Evolutionary conservation across 352 stramenopile species (phyloP).

Genomic region (Phytophthora citricola): DNA sequence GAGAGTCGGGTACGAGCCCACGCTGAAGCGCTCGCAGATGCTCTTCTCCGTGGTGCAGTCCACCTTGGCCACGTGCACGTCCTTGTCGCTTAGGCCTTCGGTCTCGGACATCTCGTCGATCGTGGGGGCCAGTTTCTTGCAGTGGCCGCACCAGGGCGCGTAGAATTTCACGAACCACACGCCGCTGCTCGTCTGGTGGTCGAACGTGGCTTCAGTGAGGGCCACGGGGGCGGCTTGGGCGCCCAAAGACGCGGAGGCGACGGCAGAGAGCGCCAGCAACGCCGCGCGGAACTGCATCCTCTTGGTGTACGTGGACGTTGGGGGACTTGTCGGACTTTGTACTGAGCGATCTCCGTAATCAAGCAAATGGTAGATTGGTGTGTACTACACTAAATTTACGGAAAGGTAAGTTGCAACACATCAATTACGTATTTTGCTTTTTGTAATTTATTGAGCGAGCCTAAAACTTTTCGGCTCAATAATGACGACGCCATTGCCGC

Average conservation of each 20-base stretch:
- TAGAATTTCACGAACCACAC: slow-evolving; percentile 90
- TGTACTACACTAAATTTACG: slow-evolving; percentile 6
- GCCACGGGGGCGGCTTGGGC: slow-evolving; percentile 34
- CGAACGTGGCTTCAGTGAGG: slow-evolving; percentile 64
- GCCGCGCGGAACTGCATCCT: slow-evolving; percentile 20
- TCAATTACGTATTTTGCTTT: background rate
- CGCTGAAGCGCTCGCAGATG: slow-evolving; percentile 82
- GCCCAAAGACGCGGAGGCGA: slow-evolving; percentile 34
- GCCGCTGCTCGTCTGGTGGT: slow-evolving; percentile 55
- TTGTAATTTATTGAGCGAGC: too few relatives aligned
- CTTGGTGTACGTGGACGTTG: background rate
- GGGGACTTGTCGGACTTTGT: slow-evolving; percentile 24
- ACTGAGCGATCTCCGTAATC: slow-evolving; percentile 22
- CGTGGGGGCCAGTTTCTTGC: slow-evolving; percentile 77
- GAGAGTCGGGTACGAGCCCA: slow-evolving; percentile 84
- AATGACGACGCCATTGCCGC: slow-evolving; percentile 38
- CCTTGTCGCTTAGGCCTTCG: slow-evolving; percentile 37
- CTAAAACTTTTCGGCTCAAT: slow-evolving; percentile 2
- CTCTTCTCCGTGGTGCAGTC: slow-evolving; percentile 80
- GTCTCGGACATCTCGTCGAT: slow-evolving; percentile 66
- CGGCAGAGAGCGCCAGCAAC: slow-evolving; percentile 38
- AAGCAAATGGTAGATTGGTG: slow-evolving; percentile 5
- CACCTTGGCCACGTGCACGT: slow-evolving; percentile 70
- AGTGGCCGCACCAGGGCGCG: slow-evolving; percentile 86
- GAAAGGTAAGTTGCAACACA: background rate